A percentile compares a stretch with the other conserved stretches of the same genome.
Evolutionary conservation across 208 protist species (phyloP).

Genomic region (Leptomonas pyrrhocoris): DNA sequence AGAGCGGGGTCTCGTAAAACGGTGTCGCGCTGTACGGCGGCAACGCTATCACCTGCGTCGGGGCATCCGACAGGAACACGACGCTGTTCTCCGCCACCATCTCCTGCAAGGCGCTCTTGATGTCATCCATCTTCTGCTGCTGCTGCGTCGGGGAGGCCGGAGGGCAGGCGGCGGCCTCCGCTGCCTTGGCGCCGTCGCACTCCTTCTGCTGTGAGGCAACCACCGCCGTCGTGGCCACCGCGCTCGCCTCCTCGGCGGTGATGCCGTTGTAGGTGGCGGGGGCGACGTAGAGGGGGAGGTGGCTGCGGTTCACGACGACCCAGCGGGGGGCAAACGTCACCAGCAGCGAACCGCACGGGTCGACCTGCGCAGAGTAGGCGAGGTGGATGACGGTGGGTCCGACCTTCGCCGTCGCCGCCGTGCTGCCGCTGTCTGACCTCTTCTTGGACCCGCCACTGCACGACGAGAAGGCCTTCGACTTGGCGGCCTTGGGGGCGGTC

Average conservation of each 20-base stretch:
- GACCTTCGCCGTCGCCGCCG: not conserved
- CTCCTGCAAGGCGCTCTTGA: constrained; percentile 33
- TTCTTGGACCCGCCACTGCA: constrained; percentile 8
- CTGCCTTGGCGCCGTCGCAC: not conserved
- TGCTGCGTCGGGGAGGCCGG: constrained; percentile 21
- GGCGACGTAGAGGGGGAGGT: constrained; percentile 59
- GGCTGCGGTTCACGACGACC: constrained; percentile 83
- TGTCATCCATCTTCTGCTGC: constrained; percentile 34
- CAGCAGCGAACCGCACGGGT: constrained; percentile 56
- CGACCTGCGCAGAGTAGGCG: constrained; percentile 62
- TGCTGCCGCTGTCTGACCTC: constrained; percentile 7
- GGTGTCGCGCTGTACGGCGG: constrained; percentile 54
- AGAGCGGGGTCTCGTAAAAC: constrained; percentile 56
- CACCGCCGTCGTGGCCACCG: constrained; percentile 36
- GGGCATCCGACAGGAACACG: constrained; percentile 28
- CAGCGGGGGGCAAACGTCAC: constrained; percentile 86
- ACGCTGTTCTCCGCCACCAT: constrained; percentile 25
- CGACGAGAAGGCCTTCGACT: constrained; percentile 3
- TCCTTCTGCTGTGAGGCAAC: constrained; percentile 31
- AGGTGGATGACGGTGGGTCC: constrained; percentile 59
- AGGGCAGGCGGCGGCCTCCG: not conserved
- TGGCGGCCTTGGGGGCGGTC: not conserved
- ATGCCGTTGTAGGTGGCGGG: constrained; percentile 45
- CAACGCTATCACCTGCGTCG: constrained; percentile 33
- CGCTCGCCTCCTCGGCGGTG: constrained; percentile 37